Evolutionary conservation across 2,329 filamentous ascomycete genomes (phyloP), one percentile per base, ranked within the genome.

Genomic region (Didymella arachidicola): DNA sequence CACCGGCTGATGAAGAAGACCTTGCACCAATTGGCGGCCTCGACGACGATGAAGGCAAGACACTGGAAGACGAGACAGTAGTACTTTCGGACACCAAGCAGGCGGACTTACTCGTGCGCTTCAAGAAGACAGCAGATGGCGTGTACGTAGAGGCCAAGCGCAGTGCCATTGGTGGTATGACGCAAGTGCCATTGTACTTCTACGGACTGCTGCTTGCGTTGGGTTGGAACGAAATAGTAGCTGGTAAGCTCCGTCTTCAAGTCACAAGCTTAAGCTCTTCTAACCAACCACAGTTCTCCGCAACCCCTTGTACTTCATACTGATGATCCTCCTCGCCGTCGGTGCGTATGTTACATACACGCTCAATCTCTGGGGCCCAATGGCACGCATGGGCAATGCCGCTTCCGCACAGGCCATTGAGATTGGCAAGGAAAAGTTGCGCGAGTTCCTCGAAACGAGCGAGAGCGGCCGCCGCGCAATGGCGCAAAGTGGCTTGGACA

Each of bases 141-240:
- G 94, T 99, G 4, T 99, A 97, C 71, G 93, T 99, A 41, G 95
- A 99, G 80, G 95, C 95, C 48, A 99, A 99, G 84, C 87, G 95
- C 58, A 93, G 94, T 74, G 95, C 95, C 41, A 96, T 99, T 74
- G 95, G 95, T 53, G 93, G 94, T 57, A 91, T 99, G 69, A 91
- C 93, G 4, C 93, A 97, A 78, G 88, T 99, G 48, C 95, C 95
- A 6, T 80, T 96, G 61, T 98, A 97, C 79, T 97, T 99, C 78
- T 99, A 97, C 71, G 92, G 87, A 41, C 78, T 98, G 56, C 83
- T 99, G 56, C 81, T 99, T 64, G 91, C 92, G 22, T 83, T 99
- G 47, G 95, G 95, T n/a, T 99, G 95, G 95, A 99, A 99, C 78
- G 95, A 99, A 79, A 93, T 99, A 63, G 82, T 96, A 66, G 91